Base-by-base conservation (phyloP, 179 eudicot species). In the Beta corolliflora region DNA sequence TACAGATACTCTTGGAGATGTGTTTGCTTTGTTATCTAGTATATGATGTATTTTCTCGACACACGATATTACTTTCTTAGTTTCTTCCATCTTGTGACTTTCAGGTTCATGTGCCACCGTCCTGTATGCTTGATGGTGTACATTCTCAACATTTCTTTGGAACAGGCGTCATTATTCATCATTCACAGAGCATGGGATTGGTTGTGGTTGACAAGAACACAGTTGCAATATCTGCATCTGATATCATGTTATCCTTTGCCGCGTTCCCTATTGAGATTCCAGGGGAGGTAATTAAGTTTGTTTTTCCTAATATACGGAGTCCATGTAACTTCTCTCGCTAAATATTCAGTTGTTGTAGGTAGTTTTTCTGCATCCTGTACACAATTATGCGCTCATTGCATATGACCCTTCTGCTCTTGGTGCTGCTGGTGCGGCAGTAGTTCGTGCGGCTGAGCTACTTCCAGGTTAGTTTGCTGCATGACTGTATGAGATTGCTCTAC, bases 81-180 rank as follows among this genome's bases (percentile, higher is more conserved):
- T 36, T 36, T 36, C 53, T 78, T 48, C 29, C 59, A 21, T 73
- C 71, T 36, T 77, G 71, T 79, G 67, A 64, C 55, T 84, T 83
- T 75, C 89, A 96, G 99, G 99, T 96, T 86, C 94, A 96, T 85
- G 97, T 96, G 75, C 99, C 99, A 76, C 91, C 96, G 12, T 94
- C 97, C 23, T 96, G 98, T 88, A 91, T 96, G 99, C 89, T 94
- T 81, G 99, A 96, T 89, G 98, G 99, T 71, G 97, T 96, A 73
- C 98, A 91, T 79, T 88, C 93, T 14, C 98, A 94, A 73, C 98
- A 92, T 87, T 96, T 91, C 84, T 92, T 91, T 87, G 99, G 99
- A 66, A 92, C 99, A 64, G 99, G 98, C 73, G 92, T 94, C 70
- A 90, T 96, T 77, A 87, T 96, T 81, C 86, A 91, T 87, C 99